Percentiles rank a stretch among this genome's conserved stretches.
phyloP scores from a whole-genome alignment of 345 rosid genomes.

The Leavenworthia alabamica region DNA sequence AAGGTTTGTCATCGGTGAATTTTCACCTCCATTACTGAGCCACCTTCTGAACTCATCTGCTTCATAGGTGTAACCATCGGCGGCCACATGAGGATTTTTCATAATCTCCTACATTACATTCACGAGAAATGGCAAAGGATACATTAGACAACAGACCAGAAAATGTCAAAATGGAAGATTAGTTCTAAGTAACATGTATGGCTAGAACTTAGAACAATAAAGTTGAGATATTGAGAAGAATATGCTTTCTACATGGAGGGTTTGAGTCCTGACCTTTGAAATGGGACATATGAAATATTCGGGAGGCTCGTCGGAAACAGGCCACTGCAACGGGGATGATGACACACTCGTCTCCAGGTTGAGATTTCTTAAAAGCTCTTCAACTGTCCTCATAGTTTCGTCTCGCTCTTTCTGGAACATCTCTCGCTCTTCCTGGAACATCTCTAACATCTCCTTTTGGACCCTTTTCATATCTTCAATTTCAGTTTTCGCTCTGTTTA shows the following conservation, averaged over 20 bases:
- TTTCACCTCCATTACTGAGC: constrained; percentile 53
- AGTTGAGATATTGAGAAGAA: constrained; percentile 10
- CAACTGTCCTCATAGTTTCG: constrained; percentile 21
- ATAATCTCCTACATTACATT: constrained; percentile 69
- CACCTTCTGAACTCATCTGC: constrained; percentile 52
- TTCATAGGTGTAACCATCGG: constrained; percentile 79
- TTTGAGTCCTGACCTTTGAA: constrained; percentile 27
- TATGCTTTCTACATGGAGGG: background rate
- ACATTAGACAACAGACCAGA: background rate
- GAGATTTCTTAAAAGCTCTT: constrained; percentile 22
- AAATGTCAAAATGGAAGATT: background rate
- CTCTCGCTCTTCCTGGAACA: constrained; percentile 29
- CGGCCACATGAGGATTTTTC: constrained; percentile 71
- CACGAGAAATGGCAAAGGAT: background rate
- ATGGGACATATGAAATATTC: constrained; percentile 39
- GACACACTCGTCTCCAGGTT: constrained; percentile 18
- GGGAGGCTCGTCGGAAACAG: constrained; percentile 30
- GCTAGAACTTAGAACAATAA: constrained; percentile 3
- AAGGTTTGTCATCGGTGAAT: constrained; percentile 66
- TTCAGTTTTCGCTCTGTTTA: constrained; percentile 24
- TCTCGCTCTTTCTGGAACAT: constrained; percentile 29
- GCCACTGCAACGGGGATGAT: constrained; percentile 22
- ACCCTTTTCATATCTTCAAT: constrained; percentile 21
- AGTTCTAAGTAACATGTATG: background rate
- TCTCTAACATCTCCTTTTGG: constrained; percentile 16